Evolutionary conservation across 345 rosid genomes (phyloP).

Genomic region (Corchorus olitorius): DNA sequence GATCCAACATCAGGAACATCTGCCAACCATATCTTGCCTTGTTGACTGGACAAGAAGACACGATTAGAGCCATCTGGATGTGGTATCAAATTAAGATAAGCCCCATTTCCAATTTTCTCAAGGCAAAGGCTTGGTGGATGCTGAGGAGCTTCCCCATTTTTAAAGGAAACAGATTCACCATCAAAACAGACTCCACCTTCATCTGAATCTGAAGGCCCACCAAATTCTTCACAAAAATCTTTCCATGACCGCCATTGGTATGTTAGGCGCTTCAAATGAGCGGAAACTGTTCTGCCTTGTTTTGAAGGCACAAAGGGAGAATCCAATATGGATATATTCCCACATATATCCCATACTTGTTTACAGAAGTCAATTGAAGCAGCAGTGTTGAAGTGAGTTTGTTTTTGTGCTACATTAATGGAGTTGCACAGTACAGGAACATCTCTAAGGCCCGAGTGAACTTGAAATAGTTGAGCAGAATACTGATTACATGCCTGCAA

Average conservation of each 20-base stretch:
- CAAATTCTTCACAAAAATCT: constrained; percentile 38
- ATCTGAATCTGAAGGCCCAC: constrained; percentile 22
- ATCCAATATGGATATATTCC: not conserved
- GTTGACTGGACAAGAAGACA: constrained; percentile 55
- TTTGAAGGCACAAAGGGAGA: not conserved
- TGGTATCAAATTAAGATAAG: constrained; percentile 55
- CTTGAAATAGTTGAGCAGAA: constrained; percentile 23
- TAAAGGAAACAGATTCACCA: constrained; percentile 32
- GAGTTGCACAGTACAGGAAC: constrained; percentile 33
- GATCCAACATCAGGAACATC: constrained; percentile 59
- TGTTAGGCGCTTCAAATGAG: constrained; percentile 19
- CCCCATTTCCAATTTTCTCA: constrained; percentile 59
- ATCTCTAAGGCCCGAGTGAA: constrained; percentile 14
- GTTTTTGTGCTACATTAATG: not conserved
- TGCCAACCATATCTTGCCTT: constrained; percentile 58
- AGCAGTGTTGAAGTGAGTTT: constrained; percentile 13
- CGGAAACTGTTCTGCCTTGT: not conserved
- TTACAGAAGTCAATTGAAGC: constrained; percentile 13
- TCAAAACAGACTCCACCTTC: constrained; percentile 27
- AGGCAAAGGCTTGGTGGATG: constrained; percentile 51
- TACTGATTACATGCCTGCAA: constrained; percentile 26
- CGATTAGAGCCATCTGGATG: constrained; percentile 69
- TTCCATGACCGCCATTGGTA: constrained; percentile 36
- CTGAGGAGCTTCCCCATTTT: constrained; percentile 26
- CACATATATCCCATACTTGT: constrained; percentile 17